Conservation (phyloP, 768 basidiomycete genomes). For the Multifurca ochricompacta region DNA sequence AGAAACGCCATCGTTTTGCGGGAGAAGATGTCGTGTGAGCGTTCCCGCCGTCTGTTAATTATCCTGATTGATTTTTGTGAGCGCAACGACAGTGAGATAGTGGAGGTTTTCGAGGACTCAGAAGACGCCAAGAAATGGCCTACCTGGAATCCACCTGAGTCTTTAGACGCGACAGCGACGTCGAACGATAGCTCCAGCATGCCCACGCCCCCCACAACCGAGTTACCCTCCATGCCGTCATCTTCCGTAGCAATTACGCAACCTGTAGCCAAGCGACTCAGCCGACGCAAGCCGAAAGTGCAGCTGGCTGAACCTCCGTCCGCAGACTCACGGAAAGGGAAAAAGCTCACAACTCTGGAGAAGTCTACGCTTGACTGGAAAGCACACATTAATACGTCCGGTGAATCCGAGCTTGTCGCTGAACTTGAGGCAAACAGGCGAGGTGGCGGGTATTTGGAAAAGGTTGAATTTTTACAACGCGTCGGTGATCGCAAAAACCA, state of each 20-base stretch:
- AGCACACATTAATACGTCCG: constrained; percentile 45
- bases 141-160: constrained; percentile 33
- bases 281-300: constrained; percentile 60
- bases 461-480: constrained; percentile 72
- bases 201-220: neutral
- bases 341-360: constrained; percentile 76
- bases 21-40: constrained; percentile 69
- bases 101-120: constrained; percentile 66
- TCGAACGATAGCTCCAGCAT: constrained; percentile 4
- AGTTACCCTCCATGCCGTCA: constrained; percentile 16
- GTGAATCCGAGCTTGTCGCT: constrained; percentile 42
- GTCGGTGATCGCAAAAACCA: constrained; percentile 69
- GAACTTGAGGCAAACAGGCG: constrained; percentile 69
- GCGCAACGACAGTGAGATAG: constrained; percentile 47
- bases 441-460: constrained; percentile 76
- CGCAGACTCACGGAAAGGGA: constrained; percentile 42
- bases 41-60: neutral
- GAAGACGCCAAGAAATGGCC: constrained; percentile 75
- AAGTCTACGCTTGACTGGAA: constrained; percentile 87
- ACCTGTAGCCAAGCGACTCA: constrained; percentile 37
- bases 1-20: constrained; percentile 65
- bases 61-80: constrained; percentile 9
- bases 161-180: constrained; percentile 13
- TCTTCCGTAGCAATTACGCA: constrained; percentile 12
- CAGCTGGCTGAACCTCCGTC: constrained; percentile 48